phyloP scores from a whole-genome alignment of 2,329 filamentous ascomycete genomes.

The Hypoxylon sp. region DNA sequence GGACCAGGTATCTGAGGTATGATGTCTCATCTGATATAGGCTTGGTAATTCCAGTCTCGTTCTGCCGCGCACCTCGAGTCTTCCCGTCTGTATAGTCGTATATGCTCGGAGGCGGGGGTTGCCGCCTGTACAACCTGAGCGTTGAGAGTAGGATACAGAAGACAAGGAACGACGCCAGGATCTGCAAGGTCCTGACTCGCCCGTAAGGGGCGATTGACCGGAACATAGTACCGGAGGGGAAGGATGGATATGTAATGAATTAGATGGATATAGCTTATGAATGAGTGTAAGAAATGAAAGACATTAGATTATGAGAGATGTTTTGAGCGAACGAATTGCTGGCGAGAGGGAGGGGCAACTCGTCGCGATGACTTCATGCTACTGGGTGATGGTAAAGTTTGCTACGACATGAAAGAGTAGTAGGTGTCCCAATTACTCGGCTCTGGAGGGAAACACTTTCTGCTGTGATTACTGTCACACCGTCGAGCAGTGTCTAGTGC shows the following conservation, averaged over 20 bases:
- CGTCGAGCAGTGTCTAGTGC: neutral
- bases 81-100: conserved; percentile 50
- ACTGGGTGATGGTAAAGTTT: conserved; percentile 4
- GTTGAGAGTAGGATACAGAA: conserved; percentile 38
- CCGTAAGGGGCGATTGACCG: conserved; percentile 35
- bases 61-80: conserved; percentile 42
- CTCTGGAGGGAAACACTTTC: conserved; percentile 4
- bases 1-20: conserved; percentile 49
- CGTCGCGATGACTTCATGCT: conserved; percentile 21
- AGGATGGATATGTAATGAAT: conserved; percentile 1
- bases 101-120: conserved; percentile 37
- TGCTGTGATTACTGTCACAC: conserved; percentile 6
- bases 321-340: conserved; percentile 9
- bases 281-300: conserved; percentile 24
- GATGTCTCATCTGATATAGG: conserved; percentile 41
- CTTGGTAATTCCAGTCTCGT: conserved; percentile 28
- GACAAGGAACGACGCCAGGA: conserved; percentile 30
- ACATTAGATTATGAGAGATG: neutral
- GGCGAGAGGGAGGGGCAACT: conserved; percentile 8
- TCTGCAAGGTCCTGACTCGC: conserved; percentile 32
- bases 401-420: conserved; percentile 1
- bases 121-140: conserved; percentile 25
- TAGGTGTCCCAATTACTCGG: conserved; percentile 4
- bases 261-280: neutral
- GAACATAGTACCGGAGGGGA: conserved; percentile 25